phyloP scores from a whole-genome alignment of 2,329 filamentous ascomycete genomes.

The Botrytis tulipae region DNA sequence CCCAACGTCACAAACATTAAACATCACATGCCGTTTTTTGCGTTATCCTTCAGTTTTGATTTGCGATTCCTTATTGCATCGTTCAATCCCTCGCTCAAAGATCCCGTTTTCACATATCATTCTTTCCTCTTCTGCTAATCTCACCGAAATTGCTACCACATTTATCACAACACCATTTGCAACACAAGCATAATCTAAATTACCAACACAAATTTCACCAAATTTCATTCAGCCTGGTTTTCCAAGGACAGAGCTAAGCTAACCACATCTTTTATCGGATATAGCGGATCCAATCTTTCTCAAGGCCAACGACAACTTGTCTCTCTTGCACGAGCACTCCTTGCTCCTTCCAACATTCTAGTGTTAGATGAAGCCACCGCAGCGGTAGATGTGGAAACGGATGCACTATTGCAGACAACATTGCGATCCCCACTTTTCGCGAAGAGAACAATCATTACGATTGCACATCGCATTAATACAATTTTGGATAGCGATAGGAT shows the following conservation, averaged over 20 bases:
- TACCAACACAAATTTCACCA: neutral
- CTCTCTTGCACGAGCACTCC: conserved; percentile 86
- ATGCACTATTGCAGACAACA: conserved; percentile 63
- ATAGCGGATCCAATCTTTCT: conserved; percentile 83
- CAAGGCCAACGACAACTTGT: conserved; percentile 93
- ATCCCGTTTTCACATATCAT: neutral
- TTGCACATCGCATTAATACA: conserved; percentile 97
- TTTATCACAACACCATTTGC: neutral
- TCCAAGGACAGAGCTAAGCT: conserved; percentile 6
- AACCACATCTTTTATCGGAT: conserved; percentile 5
- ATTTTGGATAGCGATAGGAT: conserved; percentile 88
- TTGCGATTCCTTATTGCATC: conserved; percentile 9
- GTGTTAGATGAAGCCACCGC: conserved; percentile 96
- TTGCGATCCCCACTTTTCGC: conserved; percentile 68
- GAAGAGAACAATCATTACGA: conserved; percentile 95
- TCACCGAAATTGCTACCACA: conserved; percentile 8
- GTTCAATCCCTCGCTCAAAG: neutral
- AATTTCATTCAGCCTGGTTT: conserved; percentile 2
- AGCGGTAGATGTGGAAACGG: conserved; percentile 65
- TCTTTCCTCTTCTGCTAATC: neutral
- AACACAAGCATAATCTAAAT: neutral
- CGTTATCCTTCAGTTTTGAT: conserved; percentile 1
- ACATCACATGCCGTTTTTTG: conserved; percentile 21
- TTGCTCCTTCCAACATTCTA: conserved; percentile 94
- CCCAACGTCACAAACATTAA: conserved; percentile 18